Evolutionary conservation across 1,139 yeast genomes (phyloP), one percentile per base, ranked within the genome.

Genomic region (Wickerhamomyces sp.): DNA sequence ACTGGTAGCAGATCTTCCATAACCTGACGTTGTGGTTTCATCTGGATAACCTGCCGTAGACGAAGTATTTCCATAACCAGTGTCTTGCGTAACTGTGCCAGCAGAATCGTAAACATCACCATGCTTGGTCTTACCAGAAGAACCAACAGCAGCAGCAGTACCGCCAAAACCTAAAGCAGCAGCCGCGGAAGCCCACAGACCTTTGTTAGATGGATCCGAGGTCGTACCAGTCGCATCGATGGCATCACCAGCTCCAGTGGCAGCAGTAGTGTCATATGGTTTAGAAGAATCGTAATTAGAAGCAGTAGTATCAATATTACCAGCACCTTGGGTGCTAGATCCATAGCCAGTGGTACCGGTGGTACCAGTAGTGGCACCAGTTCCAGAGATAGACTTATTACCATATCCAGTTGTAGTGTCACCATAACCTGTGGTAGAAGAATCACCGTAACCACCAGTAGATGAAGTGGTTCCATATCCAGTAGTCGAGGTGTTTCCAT

Each of bases 121-220:
- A n/a, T n/a, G n/a, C n/a, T 14, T 23, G 15, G 25, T 6, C n/a
- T 25, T 25, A 11, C 4, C 16, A 16, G 33, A 27, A 5, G 35
- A 19, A n/a, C 25, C 31, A n/a, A 36, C 24, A 5, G 16, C 27
- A 17, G 38, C 27, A 11, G 40, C 37, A 27, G 44, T 37, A 23
- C 26, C 44, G 20, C 46, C 46, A 14, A 46, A 31, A 8, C 52
- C 52, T n/a, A 45, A 31, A 5, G 49, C 45, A 15, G 49, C 47
- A 14, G 45, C 49, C 23, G 51, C 45, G 24, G 48, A 21, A n/a
- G 46, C 45, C 41, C 30, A 33, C 4, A 44, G 5, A 4, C 47
- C 45, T 17, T 32, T 36, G 23, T n/a, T n/a, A n/a, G n/a, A 22
- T 20, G 3, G 25, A 4, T n/a, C n/a, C n/a, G n/a, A n/a, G n/a